phyloP scores from a whole-genome alignment of 1,139 yeast species.

The Kluyveromyces sp. region DNA sequence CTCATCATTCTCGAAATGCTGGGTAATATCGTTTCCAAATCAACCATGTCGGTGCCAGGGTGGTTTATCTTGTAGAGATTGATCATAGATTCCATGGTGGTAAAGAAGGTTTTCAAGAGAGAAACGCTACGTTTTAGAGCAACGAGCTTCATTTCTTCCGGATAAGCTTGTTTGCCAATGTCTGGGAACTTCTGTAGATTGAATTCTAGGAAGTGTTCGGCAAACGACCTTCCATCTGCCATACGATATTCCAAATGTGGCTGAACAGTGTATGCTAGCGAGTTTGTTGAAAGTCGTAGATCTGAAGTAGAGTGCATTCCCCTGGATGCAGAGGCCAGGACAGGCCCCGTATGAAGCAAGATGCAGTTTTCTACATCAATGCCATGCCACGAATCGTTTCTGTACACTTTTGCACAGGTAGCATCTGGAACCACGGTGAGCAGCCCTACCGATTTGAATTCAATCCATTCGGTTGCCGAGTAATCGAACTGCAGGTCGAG shows the following conservation, averaged over 20 bases:
- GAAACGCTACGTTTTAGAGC: conserved; percentile 13
- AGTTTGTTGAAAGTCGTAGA: conserved; percentile 14
- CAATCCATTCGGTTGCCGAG: conserved; percentile 11
- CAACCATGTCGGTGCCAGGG: conserved; percentile 10
- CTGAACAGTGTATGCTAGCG: conserved; percentile 17
- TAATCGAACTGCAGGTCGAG: conserved; percentile 16
- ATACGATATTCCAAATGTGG: conserved; percentile 15
- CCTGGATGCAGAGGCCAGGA: conserved; percentile 16
- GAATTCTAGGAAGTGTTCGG: conserved; percentile 13
- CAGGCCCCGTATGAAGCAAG: conserved; percentile 23
- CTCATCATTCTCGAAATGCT: conserved; percentile 25
- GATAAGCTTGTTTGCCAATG: conserved; percentile 18
- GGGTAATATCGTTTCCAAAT: conserved; percentile 20
- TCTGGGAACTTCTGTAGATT: conserved; percentile 22
- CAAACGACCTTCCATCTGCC: conserved; percentile 9
- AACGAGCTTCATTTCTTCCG: conserved; percentile 13
- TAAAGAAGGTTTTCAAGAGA: conserved; percentile 20
- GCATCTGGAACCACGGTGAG: conserved; percentile 24
- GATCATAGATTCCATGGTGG: conserved; percentile 21
- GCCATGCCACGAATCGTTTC: conserved; percentile 22
- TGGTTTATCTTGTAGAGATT: conserved; percentile 21
- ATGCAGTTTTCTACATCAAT: conserved; percentile 24
- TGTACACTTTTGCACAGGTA: conserved; percentile 18
- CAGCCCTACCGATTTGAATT: conserved; percentile 17
- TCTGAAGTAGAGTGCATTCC: conserved; percentile 21